Evolutionary conservation across 2,329 filamentous ascomycete species (phyloP).

Genomic region (Monosporascus sp.): DNA sequence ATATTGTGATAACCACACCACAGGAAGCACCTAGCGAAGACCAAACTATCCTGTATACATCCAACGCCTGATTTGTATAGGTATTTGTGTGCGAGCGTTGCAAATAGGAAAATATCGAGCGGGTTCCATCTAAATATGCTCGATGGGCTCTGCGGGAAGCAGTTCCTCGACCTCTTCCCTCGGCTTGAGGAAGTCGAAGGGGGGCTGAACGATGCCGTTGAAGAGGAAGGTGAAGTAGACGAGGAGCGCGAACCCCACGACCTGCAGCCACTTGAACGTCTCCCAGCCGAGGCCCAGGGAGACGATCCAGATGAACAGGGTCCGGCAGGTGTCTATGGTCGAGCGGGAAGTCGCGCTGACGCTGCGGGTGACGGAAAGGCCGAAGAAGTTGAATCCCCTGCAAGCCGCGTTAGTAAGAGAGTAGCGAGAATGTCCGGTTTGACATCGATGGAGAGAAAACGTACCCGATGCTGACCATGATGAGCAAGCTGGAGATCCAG

Average conservation of each 20-base stretch:
- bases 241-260: constrained; percentile 78
- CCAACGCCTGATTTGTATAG: no score
- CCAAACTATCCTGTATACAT: no score
- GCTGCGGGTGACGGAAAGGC: constrained; percentile 80
- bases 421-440: not conserved
- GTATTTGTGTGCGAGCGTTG: not conserved
- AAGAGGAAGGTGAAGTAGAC: constrained; percentile 97
- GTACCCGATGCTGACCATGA: constrained; percentile 97
- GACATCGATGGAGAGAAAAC: constrained; percentile 22
- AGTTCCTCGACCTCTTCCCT: constrained; percentile 55
- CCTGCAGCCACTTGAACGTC: constrained; percentile 94
- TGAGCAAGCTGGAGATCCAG: constrained; percentile 72
- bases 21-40: no score
- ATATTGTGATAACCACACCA: no score
- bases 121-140: constrained; percentile 44
- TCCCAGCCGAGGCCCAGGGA: constrained; percentile 94
- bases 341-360: constrained; percentile 91
- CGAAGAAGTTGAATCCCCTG: constrained; percentile 98
- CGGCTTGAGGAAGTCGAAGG: constrained; percentile 61
- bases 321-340: constrained; percentile 95
- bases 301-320: constrained; percentile 96
- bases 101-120: not conserved
- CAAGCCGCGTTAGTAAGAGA: constrained; percentile 1
- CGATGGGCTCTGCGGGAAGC: constrained; percentile 77
- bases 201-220: constrained; percentile 86